phyloP scores from a whole-genome alignment of 2,329 filamentous ascomycete genomes.

The Stachybotrys chartarum region DNA sequence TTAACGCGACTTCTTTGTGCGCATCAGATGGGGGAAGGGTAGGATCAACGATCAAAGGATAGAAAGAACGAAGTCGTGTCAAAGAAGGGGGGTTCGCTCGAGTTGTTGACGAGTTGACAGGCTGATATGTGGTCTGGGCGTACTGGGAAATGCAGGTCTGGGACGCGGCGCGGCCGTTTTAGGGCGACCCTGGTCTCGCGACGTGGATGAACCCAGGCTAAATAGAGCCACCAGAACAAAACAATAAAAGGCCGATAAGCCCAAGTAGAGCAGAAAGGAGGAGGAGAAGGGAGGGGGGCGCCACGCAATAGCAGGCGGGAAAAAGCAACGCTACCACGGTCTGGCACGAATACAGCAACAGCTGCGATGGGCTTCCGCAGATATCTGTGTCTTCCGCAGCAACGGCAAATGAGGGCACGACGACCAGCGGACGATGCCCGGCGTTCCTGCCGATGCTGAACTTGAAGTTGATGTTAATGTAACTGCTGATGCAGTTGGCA shows the following conservation, averaged over 20 bases:
- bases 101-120: not conserved
- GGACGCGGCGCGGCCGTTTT: constrained; percentile 2
- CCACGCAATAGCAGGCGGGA: constrained; percentile 2
- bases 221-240: not conserved
- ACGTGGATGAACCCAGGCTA: constrained; percentile 2
- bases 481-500: too few species aligned
- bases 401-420: too few species aligned
- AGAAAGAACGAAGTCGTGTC: not conserved
- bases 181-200: constrained; percentile 2
- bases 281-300: constrained; percentile 1
- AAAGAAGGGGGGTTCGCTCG: not conserved
- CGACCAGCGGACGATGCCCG: too few species aligned
- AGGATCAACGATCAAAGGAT: not conserved
- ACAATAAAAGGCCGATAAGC: not conserved
- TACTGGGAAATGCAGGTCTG: not conserved
- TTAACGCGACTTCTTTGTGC: not conserved
- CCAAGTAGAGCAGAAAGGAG: not conserved
- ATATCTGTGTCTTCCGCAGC: too few species aligned
- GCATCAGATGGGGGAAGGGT: not conserved
- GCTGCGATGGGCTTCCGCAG: too few species aligned
- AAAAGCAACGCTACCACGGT: not conserved
- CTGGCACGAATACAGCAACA: too few species aligned
- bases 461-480: too few species aligned
- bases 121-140: not conserved
- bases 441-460: too few species aligned